Evolutionary conservation across 495 filamentous ascomycete species (phyloP).

Genomic region (Durotheca rogersii): DNA sequence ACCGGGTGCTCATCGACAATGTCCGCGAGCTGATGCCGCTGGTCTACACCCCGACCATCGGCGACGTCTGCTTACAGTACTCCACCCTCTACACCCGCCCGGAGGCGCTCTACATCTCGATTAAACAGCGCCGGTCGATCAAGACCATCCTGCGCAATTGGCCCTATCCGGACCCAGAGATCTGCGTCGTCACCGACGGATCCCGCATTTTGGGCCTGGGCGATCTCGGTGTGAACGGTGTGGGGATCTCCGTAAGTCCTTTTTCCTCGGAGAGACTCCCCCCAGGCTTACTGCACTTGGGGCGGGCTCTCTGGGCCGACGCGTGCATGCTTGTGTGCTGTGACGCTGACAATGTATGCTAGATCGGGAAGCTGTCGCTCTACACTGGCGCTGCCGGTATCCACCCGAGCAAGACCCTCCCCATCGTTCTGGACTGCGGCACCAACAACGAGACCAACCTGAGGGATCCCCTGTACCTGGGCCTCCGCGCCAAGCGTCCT

Average conservation of each 20-base stretch:
- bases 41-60: constrained; percentile 97
- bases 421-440: constrained; percentile 87
- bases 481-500: constrained; percentile 79
- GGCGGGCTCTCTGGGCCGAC: neutral
- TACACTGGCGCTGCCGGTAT: constrained; percentile 98
- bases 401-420: constrained; percentile 85
- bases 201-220: constrained; percentile 94
- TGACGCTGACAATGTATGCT: constrained; percentile 23
- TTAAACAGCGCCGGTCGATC: constrained; percentile 82
- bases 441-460: constrained; percentile 87
- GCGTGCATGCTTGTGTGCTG: neutral
- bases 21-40: constrained; percentile 88
- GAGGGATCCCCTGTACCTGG: constrained; percentile 92
- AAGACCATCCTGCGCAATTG: constrained; percentile 83
- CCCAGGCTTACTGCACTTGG: constrained; percentile 17
- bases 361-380: constrained; percentile 83
- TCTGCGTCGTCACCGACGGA: constrained; percentile 95
- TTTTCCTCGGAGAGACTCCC: too few species aligned
- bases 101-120: constrained; percentile 92
- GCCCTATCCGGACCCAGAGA: constrained; percentile 85
- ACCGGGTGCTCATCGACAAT: constrained; percentile 87
- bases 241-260: constrained; percentile 88
- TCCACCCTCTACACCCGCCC: constrained; percentile 94
- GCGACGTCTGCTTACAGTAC: constrained; percentile 94
- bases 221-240: constrained; percentile 94